Conservation (phyloP, 2,329 filamentous ascomycete genomes). For the Scytalidium sp. region DNA sequence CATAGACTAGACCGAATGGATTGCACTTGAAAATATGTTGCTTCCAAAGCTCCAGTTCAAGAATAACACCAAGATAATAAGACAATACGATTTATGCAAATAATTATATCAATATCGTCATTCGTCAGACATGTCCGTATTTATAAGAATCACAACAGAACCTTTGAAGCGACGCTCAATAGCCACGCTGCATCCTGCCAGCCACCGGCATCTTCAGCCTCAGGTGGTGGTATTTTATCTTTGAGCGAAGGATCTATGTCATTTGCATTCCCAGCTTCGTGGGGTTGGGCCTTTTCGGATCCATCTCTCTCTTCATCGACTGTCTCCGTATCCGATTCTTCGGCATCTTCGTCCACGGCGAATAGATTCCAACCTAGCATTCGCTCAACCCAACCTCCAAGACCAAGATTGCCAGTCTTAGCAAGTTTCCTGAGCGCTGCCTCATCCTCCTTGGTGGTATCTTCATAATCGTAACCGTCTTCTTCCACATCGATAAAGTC, state of each 20-base stretch:
- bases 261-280: constrained; percentile 1
- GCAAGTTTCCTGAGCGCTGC: constrained; percentile 56
- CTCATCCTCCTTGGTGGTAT: constrained; percentile 54
- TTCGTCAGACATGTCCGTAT: background rate
- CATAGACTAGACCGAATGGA: too few relatives aligned
- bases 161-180: constrained; percentile 53
- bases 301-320: constrained; percentile 34
- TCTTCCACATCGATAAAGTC: constrained; percentile 62
- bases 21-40: too few relatives aligned
- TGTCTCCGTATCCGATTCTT: constrained; percentile 41
- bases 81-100: background rate
- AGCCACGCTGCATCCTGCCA: constrained; percentile 70
- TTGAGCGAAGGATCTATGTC: constrained; percentile 32
- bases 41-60: too few relatives aligned
- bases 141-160: constrained; percentile 19
- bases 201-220: constrained; percentile 52
- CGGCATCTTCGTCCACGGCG: constrained; percentile 58
- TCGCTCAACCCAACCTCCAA: constrained; percentile 57
- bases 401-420: constrained; percentile 46
- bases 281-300: constrained; percentile 9
- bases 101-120: background rate
- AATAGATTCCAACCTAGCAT: constrained; percentile 61
- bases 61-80: background rate
- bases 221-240: constrained; percentile 45
- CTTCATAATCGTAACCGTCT: constrained; percentile 47